phyloP scores from a whole-genome alignment of 2,329 filamentous ascomycete species.

The Exserohilum rostratum region DNA sequence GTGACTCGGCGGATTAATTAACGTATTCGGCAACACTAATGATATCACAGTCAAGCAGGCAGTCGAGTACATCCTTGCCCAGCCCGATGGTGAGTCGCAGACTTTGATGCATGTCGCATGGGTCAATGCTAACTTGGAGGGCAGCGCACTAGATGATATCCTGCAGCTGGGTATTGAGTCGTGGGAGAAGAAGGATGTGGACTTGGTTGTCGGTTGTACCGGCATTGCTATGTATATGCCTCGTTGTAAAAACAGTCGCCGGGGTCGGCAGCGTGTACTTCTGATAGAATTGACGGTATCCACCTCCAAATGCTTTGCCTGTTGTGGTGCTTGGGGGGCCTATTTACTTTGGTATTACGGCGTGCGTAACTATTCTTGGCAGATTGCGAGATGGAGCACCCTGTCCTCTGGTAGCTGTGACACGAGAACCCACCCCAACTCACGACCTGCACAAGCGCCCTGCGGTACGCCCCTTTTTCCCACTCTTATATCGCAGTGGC shows the following conservation, averaged over 20 bases:
- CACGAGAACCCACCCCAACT: constrained; percentile 32
- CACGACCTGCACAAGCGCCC: constrained; percentile 21
- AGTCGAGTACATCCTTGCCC: constrained; percentile 89
- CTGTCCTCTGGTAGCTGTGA: constrained; percentile 29
- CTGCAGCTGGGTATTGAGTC: constrained; percentile 23
- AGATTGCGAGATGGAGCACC: constrained; percentile 14
- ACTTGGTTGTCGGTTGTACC: constrained; percentile 39
- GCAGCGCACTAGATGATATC: constrained; percentile 43
- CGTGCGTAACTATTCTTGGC: constrained; percentile 27
- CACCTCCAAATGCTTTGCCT: constrained; percentile 25
- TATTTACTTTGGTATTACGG: constrained; percentile 10
- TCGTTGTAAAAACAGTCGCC: constrained; percentile 48
- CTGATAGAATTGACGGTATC: constrained; percentile 45
- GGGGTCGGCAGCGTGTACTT: constrained; percentile 44
- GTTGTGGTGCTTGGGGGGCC: constrained; percentile 11
- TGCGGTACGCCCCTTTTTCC: constrained; percentile 25
- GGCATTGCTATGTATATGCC: constrained; percentile 47
- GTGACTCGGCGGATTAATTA: constrained; percentile 44
- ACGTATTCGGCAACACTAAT: constrained; percentile 39
- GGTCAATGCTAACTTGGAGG: constrained; percentile 24
- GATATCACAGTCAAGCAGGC: constrained; percentile 79
- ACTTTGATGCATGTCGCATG: constrained; percentile 29
- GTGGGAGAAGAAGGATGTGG: constrained; percentile 35
- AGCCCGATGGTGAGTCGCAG: constrained; percentile 78
- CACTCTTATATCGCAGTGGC: constrained; percentile 19